Conservation (phyloP, 805 yeast genomes). For the Wickerhamomyces ciferrii region DNA sequence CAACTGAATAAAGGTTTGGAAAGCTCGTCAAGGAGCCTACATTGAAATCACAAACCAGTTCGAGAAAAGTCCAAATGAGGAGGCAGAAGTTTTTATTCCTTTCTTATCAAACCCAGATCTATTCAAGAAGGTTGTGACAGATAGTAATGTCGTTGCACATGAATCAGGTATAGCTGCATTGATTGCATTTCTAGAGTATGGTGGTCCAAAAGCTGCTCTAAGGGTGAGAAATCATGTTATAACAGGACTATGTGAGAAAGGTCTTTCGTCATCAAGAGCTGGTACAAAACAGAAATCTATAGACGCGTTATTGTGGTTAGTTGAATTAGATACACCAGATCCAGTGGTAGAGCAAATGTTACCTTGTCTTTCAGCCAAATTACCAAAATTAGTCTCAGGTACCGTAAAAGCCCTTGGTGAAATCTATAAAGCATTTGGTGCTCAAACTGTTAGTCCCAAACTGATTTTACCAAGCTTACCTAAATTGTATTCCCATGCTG, state of each 20-base stretch:
- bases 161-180: constrained; percentile 69
- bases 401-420: constrained; percentile 50
- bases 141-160: constrained; percentile 87
- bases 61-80: constrained; percentile 45
- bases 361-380: constrained; percentile 54
- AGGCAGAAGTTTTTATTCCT: constrained; percentile 46
- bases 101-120: constrained; percentile 49
- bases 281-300: constrained; percentile 64
- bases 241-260: constrained; percentile 70
- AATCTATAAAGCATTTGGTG: constrained; percentile 52
- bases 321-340: constrained; percentile 64
- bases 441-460: constrained; percentile 53
- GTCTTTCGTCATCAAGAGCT: constrained; percentile 67
- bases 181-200: constrained; percentile 47
- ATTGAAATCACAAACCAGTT: constrained; percentile 55
- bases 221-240: constrained; percentile 39
- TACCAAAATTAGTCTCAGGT: constrained; percentile 78
- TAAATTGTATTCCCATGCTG: constrained; percentile 78
- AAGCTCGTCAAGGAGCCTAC: constrained; percentile 77
- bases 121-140: constrained; percentile 58
- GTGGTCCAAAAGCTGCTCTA: constrained; percentile 39
- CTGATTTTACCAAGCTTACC: constrained; percentile 53
- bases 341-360: constrained; percentile 61
- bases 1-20: constrained; percentile 47
- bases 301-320: constrained; percentile 55